These are phyloP conservation scores for Emmonsiellopsis sp. DNA, from an alignment of 2,329 filamentous ascomycete species.

Conservation along the genomic window DNA sequence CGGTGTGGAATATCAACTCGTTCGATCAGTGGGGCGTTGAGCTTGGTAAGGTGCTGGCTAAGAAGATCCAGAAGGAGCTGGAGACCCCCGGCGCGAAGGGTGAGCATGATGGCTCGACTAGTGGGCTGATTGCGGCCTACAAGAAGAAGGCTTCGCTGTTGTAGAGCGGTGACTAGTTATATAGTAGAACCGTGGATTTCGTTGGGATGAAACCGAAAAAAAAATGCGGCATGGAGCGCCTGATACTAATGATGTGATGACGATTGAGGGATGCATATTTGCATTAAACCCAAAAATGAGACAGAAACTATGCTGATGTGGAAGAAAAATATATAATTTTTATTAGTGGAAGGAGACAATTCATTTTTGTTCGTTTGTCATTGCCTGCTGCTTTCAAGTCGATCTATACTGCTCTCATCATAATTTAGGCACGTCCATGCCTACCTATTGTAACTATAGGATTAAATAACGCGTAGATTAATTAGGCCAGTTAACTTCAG, in stretches of 20 bases:
- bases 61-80: constrained; percentile 80
- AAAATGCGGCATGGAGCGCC: background rate
- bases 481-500: too few species aligned
- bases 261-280: too few species aligned
- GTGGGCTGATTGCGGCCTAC: constrained; percentile 81
- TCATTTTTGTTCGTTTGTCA: too few species aligned
- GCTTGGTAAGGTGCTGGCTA: constrained; percentile 90
- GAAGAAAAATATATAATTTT: too few species aligned
- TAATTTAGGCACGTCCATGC: too few species aligned
- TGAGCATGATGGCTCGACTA: constrained; percentile 79
- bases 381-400: too few species aligned
- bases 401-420: background rate
- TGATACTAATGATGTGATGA: too few species aligned
- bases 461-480: too few species aligned
- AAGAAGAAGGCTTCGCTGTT: constrained; percentile 56
- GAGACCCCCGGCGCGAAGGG: constrained; percentile 62
- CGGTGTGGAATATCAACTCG: constrained; percentile 98
- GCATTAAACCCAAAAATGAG: too few species aligned
- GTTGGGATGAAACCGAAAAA: background rate
- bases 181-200: background rate
- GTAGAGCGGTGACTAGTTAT: constrained; percentile 1
- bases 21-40: constrained; percentile 99
- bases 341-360: too few species aligned
- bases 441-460: too few species aligned
- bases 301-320: too few species aligned